Conservation (phyloP, 2,329 filamentous ascomycete genomes). For the Amylocarpus encephaloides region DNA sequence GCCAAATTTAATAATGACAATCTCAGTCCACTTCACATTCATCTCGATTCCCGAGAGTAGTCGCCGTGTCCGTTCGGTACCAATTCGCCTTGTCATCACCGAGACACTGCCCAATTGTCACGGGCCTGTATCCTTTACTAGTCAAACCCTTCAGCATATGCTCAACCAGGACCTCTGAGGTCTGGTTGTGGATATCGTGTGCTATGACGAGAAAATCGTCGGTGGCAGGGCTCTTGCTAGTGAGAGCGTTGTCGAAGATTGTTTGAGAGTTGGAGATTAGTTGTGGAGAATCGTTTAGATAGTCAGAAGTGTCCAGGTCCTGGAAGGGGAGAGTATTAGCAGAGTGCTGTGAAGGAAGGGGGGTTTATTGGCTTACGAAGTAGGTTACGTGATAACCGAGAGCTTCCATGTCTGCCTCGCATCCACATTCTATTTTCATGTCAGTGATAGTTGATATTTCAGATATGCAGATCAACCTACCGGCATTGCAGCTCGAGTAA, state of each 20-base stretch:
- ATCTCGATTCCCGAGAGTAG: no score
- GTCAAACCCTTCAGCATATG: conserved; percentile 31
- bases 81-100: conserved; percentile 37
- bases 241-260: conserved; percentile 25
- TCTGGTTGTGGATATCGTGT: conserved; percentile 34
- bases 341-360: background rate
- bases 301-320: conserved; percentile 43
- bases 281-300: conserved; percentile 38
- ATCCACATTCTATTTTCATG: conserved; percentile 21
- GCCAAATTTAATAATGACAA: no score
- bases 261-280: conserved; percentile 41
- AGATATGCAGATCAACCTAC: background rate
- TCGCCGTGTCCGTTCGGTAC: conserved; percentile 30
- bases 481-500: conserved; percentile 38
- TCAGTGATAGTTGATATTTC: background rate
- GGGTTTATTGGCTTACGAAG: conserved; percentile 32
- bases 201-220: conserved; percentile 43
- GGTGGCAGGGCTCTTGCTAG: conserved; percentile 10
- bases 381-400: conserved; percentile 44
- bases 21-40: no score
- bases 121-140: conserved; percentile 32
- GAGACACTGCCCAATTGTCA: conserved; percentile 41
- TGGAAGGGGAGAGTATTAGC: background rate
- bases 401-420: conserved; percentile 32
- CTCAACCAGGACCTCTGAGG: conserved; percentile 28